These are phyloP conservation scores for Aspergillus hiratsukae DNA, from an alignment of 2,329 filamentous ascomycete genomes.

Conservation along the genomic window DNA sequence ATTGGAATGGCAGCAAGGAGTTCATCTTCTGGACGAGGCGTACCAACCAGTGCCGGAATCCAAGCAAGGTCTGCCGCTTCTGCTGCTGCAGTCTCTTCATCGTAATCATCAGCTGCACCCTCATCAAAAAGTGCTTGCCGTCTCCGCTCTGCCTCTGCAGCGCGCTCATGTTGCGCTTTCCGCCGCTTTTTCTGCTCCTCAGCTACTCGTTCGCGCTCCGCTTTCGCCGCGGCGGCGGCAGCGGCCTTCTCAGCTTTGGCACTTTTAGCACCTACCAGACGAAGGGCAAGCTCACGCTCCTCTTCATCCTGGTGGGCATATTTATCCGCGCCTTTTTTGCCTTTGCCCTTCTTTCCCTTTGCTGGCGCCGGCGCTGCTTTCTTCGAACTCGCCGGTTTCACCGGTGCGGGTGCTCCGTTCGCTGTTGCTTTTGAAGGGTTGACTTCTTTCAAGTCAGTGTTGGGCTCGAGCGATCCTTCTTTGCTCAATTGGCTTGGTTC, in stretches of 20 bases:
- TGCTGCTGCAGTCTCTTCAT: conserved; percentile 49
- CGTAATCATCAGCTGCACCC: conserved; percentile 57
- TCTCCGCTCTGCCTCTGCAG: conserved; percentile 58
- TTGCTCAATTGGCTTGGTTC: conserved; percentile 38
- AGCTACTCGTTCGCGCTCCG: conserved; percentile 65
- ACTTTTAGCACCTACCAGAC: conserved; percentile 70
- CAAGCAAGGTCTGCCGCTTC: conserved; percentile 53
- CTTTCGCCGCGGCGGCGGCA: conserved; percentile 55
- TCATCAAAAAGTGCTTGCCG: conserved; percentile 72
- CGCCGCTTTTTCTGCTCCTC: conserved; percentile 70
- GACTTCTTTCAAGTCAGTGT: conserved; percentile 2
- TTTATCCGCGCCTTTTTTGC: conserved; percentile 81
- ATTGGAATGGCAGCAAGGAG: conserved; percentile 57
- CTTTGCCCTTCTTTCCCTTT: conserved; percentile 74
- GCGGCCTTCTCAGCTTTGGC: conserved; percentile 60
- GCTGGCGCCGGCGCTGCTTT: conserved; percentile 24
- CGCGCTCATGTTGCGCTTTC: conserved; percentile 71
- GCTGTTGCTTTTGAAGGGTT: conserved; percentile 13
- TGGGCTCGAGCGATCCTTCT: conserved; percentile 23
- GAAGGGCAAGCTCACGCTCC: conserved; percentile 77
- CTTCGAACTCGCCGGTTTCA: conserved; percentile 17
- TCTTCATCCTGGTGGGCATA: conserved; percentile 95
- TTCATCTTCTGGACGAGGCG: conserved; percentile 75
- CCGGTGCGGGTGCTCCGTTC: conserved; percentile 11
- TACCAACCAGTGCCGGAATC: conserved; percentile 65